Evolutionary conservation across 2,329 filamentous ascomycete genomes (phyloP).

Genomic region (Clonostachys sp.): DNA sequence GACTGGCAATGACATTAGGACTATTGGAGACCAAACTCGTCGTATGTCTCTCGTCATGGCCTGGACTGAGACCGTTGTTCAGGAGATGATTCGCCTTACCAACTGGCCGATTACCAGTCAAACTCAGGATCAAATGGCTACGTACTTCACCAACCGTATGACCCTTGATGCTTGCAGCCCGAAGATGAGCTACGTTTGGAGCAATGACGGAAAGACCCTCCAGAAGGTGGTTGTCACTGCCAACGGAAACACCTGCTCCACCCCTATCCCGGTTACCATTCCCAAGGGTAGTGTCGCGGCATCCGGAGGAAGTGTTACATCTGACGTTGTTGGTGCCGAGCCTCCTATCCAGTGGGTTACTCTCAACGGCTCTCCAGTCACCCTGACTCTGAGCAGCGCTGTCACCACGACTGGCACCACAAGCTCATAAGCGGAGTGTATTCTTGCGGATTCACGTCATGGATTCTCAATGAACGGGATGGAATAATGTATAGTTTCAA

Average conservation of each 20-base stretch:
- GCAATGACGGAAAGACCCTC: slow-evolving; percentile 34
- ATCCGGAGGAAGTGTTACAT: slow-evolving; percentile 31
- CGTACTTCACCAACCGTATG: slow-evolving; percentile 45
- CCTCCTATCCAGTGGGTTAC: slow-evolving; percentile 45
- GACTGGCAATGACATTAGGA: slow-evolving; percentile 36
- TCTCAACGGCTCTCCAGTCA: slow-evolving; percentile 36
- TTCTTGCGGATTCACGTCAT: too few relatives aligned
- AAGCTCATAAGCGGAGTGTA: too few relatives aligned
- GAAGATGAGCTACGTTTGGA: slow-evolving; percentile 37
- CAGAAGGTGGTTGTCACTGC: slow-evolving; percentile 42
- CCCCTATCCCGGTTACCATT: slow-evolving; percentile 49
- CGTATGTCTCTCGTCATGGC: slow-evolving; percentile 49
- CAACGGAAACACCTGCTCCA: slow-evolving; percentile 42
- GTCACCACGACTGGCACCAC: too few relatives aligned
- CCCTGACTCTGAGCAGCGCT: slow-evolving; percentile 21
- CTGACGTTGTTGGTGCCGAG: slow-evolving; percentile 48
- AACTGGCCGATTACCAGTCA: slow-evolving; percentile 14
- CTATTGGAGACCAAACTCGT: slow-evolving; percentile 39
- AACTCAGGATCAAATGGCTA: slow-evolving; percentile 40
- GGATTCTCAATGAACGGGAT: too few relatives aligned
- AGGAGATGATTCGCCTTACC: slow-evolving; percentile 46
- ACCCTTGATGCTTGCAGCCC: slow-evolving; percentile 47
- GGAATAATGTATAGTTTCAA: too few relatives aligned
- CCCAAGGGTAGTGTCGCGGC: slow-evolving; percentile 33
- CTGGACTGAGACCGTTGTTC: slow-evolving; percentile 50